These are phyloP conservation scores for Aplosporella prunicola DNA, from an alignment of 2,329 filamentous ascomycete species.

Conservation along the genomic window DNA sequence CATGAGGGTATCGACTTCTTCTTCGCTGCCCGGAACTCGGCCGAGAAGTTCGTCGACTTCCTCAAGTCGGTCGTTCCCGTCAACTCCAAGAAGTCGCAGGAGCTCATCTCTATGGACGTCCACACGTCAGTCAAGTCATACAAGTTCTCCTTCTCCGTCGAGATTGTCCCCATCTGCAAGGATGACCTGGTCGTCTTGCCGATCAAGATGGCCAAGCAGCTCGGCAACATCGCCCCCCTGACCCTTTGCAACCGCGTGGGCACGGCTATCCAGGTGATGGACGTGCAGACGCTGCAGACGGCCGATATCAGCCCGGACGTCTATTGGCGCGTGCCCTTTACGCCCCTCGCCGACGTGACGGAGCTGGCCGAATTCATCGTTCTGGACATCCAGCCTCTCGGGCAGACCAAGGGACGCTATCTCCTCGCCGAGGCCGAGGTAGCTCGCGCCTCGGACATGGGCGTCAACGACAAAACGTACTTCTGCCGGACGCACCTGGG, in stretches of 20 bases:
- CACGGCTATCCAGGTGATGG: conserved; percentile 79
- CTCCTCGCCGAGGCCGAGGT: conserved; percentile 81
- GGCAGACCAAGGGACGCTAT: conserved; percentile 68
- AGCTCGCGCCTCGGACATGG: conserved; percentile 76
- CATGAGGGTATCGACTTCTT: conserved; percentile 96
- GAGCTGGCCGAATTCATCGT: conserved; percentile 88
- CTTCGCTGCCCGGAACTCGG: conserved; percentile 81
- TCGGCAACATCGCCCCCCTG: conserved; percentile 82
- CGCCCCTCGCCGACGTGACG: conserved; percentile 69
- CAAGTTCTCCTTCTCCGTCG: conserved; percentile 87
- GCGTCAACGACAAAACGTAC: conserved; percentile 76
- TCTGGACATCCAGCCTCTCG: conserved; percentile 82
- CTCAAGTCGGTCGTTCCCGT: conserved; percentile 72
- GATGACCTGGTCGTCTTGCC: conserved; percentile 93
- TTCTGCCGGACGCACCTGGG: conserved; percentile 87
- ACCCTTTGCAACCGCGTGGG: conserved; percentile 81
- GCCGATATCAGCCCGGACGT: conserved; percentile 72
- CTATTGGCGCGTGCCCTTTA: conserved; percentile 89
- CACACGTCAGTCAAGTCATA: conserved; percentile 87
- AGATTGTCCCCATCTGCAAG: conserved; percentile 91
- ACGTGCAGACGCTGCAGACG: conserved; percentile 83
- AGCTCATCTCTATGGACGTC: conserved; percentile 85
- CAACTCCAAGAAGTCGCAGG: conserved; percentile 73
- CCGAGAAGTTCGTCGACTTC: conserved; percentile 88
- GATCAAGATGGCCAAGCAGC: conserved; percentile 74